Evolutionary conservation across 495 filamentous ascomycete genomes (phyloP).

Genomic region (Tuber magnatum): DNA sequence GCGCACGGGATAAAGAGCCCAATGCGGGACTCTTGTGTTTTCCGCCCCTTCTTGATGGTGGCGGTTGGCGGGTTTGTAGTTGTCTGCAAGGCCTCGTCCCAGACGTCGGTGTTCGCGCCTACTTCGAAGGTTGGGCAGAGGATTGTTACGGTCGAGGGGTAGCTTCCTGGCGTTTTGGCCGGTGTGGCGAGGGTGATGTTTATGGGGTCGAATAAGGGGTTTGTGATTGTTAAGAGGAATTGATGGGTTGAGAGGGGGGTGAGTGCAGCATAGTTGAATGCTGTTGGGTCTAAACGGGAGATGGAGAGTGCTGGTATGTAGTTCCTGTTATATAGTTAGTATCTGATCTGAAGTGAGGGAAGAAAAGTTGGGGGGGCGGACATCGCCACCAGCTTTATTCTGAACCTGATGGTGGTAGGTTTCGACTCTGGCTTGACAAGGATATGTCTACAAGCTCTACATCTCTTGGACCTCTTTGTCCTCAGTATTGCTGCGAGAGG

Average conservation of each 20-base stretch:
- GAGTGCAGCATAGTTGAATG: constrained; percentile 46
- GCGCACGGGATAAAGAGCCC: background rate
- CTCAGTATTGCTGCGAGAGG: constrained; percentile 73
- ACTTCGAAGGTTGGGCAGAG: constrained; percentile 92
- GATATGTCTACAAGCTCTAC: constrained; percentile 85
- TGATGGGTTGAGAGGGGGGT: constrained; percentile 64
- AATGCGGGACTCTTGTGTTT: constrained; percentile 39
- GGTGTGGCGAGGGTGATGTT: constrained; percentile 83
- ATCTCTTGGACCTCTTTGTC: constrained; percentile 89
- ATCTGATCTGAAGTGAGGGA: constrained; percentile 45
- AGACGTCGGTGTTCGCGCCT: constrained; percentile 88
- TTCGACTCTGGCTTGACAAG: constrained; percentile 92
- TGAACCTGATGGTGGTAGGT: constrained; percentile 72
- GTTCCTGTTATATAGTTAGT: constrained; percentile 46
- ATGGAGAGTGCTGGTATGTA: constrained; percentile 77
- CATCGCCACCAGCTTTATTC: constrained; percentile 79
- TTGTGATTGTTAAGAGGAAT: constrained; percentile 79
- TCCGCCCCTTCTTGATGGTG: constrained; percentile 43
- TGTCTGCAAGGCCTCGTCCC: constrained; percentile 77
- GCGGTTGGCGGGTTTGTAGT: constrained; percentile 32
- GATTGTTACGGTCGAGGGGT: constrained; percentile 75
- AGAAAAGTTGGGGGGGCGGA: constrained; percentile 57
- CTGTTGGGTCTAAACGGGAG: constrained; percentile 52
- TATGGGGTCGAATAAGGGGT: constrained; percentile 86
- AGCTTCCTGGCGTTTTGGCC: constrained; percentile 66